Evolutionary conservation across 192 early-diverging fungal species (phyloP), one percentile per base, ranked within the genome.

Genomic region (Coemansia sp.): DNA sequence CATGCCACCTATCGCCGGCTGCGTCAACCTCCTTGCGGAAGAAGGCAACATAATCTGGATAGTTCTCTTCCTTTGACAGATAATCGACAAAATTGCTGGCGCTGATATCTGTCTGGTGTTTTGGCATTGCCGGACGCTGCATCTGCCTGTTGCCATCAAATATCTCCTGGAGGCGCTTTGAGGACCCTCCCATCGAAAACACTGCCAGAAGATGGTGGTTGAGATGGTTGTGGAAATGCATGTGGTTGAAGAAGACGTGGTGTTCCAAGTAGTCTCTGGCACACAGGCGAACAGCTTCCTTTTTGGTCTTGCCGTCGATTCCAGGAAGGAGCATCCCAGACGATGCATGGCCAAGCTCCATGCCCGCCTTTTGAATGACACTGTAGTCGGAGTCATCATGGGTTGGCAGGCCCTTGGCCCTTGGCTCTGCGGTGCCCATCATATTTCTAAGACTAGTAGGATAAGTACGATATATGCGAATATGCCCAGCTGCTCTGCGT

Each of bases 221-320:
- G 8, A 86, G 62, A 45, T 89, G 88, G 65, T 87, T 89, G 72
- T 89, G 88, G 67, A 84, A 87, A 12, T 73, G 69, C 9, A 18
- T 67, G 4, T 85, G 64, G 60, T 86, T 86, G 62, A 87, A 87
- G 66, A 87, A 89, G 12, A 67, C 62, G 48, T 87, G 86, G 49
- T 85, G 63, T 42, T 87, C 78, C 26, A 80, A 61, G 46, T 83
- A 70, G 55, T 86, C 85, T 18, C 76, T 65, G 4, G 78, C 68
- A 26, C 87, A 77, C 56, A 89, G 64, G 5, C 76, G 74, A 10
- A 68, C 69, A n/a, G 83, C 77, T 15, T 77, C 69, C 8, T 55
- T 68, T 16, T 66, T 65, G 6, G 86, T 73, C 21, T 67, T 69
- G 2, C 45, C 63, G 39, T 81, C 84, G 47, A 85, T 76, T 10